Conservation (phyloP, 108 stramenopile genomes). For the Pseudonitzschia multistriata region DNA sequence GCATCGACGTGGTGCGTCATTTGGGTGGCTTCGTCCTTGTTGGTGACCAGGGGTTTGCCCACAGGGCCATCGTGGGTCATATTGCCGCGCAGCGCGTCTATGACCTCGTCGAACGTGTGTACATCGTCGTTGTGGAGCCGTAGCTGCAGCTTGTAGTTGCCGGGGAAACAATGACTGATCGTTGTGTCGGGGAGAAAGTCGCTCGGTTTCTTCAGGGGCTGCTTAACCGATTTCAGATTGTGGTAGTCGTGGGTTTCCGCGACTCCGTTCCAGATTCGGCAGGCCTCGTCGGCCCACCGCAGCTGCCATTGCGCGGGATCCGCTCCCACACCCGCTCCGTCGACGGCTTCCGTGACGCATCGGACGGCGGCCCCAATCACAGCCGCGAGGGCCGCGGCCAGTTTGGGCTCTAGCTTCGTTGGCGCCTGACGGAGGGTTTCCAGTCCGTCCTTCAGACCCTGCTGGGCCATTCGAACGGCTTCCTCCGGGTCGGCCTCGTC, state of each 20-base stretch:
- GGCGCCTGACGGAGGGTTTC: slow-evolving; percentile 64
- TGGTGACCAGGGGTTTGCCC: slow-evolving; percentile 47
- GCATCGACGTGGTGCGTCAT: slow-evolving; percentile 82
- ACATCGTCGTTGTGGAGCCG: slow-evolving; percentile 96
- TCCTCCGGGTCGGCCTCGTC: slow-evolving; percentile 47
- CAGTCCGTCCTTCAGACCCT: slow-evolving; percentile 47
- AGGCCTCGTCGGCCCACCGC: slow-evolving; percentile 76
- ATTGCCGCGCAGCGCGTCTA: slow-evolving; percentile 61
- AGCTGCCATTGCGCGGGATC: slow-evolving; percentile 78
- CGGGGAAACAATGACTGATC: slow-evolving; percentile 34
- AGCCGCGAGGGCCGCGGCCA: slow-evolving; percentile 73
- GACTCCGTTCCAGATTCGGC: slow-evolving; percentile 58
- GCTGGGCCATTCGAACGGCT: slow-evolving; percentile 38
- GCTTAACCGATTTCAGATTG: background rate
- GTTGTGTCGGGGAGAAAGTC: slow-evolving; percentile 16
- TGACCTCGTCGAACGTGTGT: slow-evolving; percentile 94
- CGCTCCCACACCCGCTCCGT: slow-evolving; percentile 76
- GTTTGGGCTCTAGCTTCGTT: slow-evolving; percentile 54
- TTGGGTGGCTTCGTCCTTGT: slow-evolving; percentile 43
- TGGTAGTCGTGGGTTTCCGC: slow-evolving; percentile 60
- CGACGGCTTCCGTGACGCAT: slow-evolving; percentile 57
- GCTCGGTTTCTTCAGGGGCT: slow-evolving; percentile 7
- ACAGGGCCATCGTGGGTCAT: slow-evolving; percentile 1
- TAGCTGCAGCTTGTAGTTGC: slow-evolving; percentile 53
- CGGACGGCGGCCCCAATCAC: slow-evolving; percentile 78